Percentiles rank a stretch among this genome's conserved stretches.
phyloP scores from a whole-genome alignment of 2,329 filamentous ascomycete species.

The Helicocarpus griseus region DNA sequence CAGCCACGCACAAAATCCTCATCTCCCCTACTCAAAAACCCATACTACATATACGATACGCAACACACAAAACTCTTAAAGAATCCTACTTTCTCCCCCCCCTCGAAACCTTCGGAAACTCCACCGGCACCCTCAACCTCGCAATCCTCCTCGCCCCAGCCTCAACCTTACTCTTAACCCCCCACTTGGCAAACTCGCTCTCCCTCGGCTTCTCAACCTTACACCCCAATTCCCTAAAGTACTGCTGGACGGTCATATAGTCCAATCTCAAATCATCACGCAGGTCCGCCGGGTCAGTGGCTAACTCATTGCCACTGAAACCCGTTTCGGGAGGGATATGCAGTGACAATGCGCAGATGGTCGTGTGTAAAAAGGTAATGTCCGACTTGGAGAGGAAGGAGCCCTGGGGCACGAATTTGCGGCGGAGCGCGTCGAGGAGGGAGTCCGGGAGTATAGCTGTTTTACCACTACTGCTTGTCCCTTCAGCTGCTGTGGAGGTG shows the following conservation, averaged over 20 bases:
- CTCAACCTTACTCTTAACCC: slow-evolving; percentile 49
- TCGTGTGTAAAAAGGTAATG: slow-evolving; percentile 35
- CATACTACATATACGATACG: not conserved
- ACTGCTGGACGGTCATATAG: slow-evolving; percentile 25
- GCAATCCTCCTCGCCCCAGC: slow-evolving; percentile 48
- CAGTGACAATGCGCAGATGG: slow-evolving; percentile 37
- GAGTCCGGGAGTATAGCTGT: slow-evolving; percentile 24
- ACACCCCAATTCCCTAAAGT: slow-evolving; percentile 39
- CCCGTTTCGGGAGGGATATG: slow-evolving; percentile 35
- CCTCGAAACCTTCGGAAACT: slow-evolving; percentile 61
- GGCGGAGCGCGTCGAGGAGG: slow-evolving; percentile 31
- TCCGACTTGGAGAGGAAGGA: slow-evolving; percentile 28
- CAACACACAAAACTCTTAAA: not conserved
- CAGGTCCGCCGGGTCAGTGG: slow-evolving; percentile 36
- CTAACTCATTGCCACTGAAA: slow-evolving; percentile 29
- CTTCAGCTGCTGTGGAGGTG: slow-evolving; percentile 11
- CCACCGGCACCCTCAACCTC: slow-evolving; percentile 64
- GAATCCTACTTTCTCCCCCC: slow-evolving; percentile 17
- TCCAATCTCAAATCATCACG: slow-evolving; percentile 36
- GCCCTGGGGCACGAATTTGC: slow-evolving; percentile 32
- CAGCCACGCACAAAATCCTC: not conserved
- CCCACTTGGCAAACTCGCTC: slow-evolving; percentile 32
- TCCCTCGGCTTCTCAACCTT: slow-evolving; percentile 32
- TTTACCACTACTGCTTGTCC: not conserved
- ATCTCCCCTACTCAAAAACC: not conserved